Evolutionary conservation across 768 basidiomycete genomes (phyloP).

Genomic region (Kwoniella mangroviensis): DNA sequence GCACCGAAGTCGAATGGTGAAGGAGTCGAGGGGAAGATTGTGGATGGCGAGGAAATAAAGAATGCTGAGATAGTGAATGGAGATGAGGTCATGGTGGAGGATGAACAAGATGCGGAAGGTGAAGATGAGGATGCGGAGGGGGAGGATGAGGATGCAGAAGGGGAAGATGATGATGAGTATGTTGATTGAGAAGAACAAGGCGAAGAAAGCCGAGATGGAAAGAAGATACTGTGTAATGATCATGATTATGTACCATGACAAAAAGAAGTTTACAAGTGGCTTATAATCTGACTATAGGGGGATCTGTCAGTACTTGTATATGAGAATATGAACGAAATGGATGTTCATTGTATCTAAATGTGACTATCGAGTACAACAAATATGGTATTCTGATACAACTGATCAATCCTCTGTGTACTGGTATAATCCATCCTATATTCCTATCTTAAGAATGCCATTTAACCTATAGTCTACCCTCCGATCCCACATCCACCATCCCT

Average conservation of each 20-base stretch:
- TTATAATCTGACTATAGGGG: too few species aligned
- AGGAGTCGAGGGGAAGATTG: not conserved
- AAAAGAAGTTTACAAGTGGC: too few species aligned
- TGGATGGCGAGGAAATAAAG: not conserved
- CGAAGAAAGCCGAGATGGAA: too few species aligned
- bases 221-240: too few species aligned
- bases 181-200: too few species aligned
- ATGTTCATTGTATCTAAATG: too few species aligned
- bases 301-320: too few species aligned
- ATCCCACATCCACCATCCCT: constrained; percentile 55
- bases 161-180: constrained; percentile 46
- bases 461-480: constrained; percentile 32
- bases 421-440: not conserved
- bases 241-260: too few species aligned
- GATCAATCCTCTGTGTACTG: not conserved
- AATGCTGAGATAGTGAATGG: constrained; percentile 24
- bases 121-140: constrained; percentile 33
- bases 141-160: constrained; percentile 40
- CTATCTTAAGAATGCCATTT: too few species aligned
- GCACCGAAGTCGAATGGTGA: not conserved
- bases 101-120: constrained; percentile 31
- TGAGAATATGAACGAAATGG: too few species aligned
- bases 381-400: not conserved
- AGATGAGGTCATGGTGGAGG: constrained; percentile 10
- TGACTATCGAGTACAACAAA: not conserved